Conservation (phyloP, 208 protist species). For the Phytomonas francai region DNA sequence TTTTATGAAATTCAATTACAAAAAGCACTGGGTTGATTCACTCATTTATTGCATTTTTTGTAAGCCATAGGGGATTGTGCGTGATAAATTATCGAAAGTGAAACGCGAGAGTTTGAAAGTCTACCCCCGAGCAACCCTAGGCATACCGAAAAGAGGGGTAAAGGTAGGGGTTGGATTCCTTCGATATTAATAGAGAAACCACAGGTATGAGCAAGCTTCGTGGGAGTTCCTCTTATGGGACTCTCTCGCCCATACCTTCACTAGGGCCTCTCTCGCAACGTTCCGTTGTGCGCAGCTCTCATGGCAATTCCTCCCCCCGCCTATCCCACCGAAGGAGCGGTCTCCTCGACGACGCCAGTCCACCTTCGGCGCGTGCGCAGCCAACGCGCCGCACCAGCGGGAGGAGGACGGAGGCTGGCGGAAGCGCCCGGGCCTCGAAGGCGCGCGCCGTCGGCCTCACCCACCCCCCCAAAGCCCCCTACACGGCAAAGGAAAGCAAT, state of each 20-base stretch:
- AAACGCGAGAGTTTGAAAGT: neutral
- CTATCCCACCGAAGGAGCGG: neutral
- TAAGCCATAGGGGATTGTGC: neutral
- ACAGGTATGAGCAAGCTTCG: neutral
- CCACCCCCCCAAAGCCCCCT: neutral
- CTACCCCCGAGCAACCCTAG: neutral
- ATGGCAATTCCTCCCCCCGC: neutral
- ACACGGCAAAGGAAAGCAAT: neutral
- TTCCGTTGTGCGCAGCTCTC: neutral
- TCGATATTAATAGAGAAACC: neutral
- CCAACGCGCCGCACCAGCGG: neutral
- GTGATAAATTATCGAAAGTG: neutral
- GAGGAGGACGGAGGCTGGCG: neutral
- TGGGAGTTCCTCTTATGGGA: neutral
- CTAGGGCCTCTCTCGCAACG: neutral
- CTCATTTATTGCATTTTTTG: neutral
- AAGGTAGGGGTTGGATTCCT: neutral
- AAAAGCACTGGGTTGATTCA: neutral
- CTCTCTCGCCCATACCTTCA: neutral
- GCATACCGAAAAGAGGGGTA: neutral
- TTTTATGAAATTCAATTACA: slow-evolving; percentile 7
- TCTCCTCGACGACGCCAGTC: neutral
- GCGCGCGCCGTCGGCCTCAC: neutral
- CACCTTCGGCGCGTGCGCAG: neutral
- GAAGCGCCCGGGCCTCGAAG: too few relatives aligned